phyloP scores from a whole-genome alignment of 1,139 yeast genomes.

The Meyerozyma elateridarum region DNA sequence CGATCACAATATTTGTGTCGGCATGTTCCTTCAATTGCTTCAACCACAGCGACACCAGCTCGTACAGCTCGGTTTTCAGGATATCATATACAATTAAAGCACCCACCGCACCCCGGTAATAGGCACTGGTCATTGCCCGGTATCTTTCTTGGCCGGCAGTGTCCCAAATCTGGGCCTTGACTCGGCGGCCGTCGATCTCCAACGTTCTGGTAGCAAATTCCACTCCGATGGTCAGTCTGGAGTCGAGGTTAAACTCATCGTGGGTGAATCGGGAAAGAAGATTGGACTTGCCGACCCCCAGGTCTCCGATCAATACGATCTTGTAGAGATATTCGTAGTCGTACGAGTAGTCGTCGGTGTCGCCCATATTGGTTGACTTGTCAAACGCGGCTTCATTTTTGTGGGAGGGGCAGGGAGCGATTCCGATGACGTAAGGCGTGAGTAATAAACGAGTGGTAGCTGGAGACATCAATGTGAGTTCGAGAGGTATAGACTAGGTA shows the following conservation, averaged over 20 bases:
- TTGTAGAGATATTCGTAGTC: slow-evolving; percentile 95
- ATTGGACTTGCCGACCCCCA: slow-evolving; percentile 97
- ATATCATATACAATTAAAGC: slow-evolving; percentile 95
- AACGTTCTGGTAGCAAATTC: slow-evolving; percentile 97
- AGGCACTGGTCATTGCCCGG: slow-evolving; percentile 95
- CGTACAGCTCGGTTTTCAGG: slow-evolving; percentile 88
- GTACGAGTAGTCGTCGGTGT: slow-evolving; percentile 72
- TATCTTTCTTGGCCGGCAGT: slow-evolving; percentile 99
- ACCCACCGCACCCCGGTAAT: slow-evolving; percentile 97
- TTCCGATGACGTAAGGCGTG: too few relatives aligned
- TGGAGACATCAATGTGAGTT: too few relatives aligned
- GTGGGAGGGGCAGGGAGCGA: too few relatives aligned
- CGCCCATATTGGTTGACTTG: slow-evolving; percentile 26
- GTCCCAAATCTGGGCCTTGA: slow-evolving; percentile 97
- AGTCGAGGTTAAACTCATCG: slow-evolving; percentile 91
- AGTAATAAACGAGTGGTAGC: too few relatives aligned
- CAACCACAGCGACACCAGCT: slow-evolving; percentile 91
- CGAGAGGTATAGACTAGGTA: too few relatives aligned
- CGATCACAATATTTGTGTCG: slow-evolving; percentile 93
- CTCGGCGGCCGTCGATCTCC: slow-evolving; percentile 94
- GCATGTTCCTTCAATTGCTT: slow-evolving; percentile 95
- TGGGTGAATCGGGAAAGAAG: slow-evolving; percentile 89
- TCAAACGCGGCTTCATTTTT: too few relatives aligned
- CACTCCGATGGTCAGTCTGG: slow-evolving; percentile 94
- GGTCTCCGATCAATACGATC: slow-evolving; percentile 94